A percentile compares a stretch with the other conserved stretches of the same genome.
phyloP scores from a whole-genome alignment of 2,329 filamentous ascomycete species.

The Xylariaceae sp. region DNA sequence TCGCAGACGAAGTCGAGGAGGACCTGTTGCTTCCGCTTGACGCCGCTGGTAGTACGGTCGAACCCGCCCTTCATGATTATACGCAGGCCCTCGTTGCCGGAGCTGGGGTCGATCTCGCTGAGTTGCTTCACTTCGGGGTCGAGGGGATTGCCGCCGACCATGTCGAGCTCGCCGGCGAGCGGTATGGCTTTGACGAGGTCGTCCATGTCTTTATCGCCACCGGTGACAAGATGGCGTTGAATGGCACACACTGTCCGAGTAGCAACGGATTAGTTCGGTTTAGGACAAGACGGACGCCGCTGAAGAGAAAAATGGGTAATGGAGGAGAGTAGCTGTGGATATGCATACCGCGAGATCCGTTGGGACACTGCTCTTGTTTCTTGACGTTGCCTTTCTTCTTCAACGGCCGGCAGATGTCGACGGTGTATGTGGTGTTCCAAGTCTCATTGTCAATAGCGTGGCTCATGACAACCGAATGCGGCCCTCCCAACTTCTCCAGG shows the following conservation, averaged over 20 bases:
- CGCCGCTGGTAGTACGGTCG: slow-evolving; percentile 50
- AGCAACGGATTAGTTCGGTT: not conserved
- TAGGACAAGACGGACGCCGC: no score
- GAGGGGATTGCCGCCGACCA: slow-evolving; percentile 54
- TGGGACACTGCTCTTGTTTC: slow-evolving; percentile 60
- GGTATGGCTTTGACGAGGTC: slow-evolving; percentile 58
- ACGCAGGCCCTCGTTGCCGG: slow-evolving; percentile 66
- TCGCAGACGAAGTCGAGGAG: slow-evolving; percentile 86
- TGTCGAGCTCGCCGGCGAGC: slow-evolving; percentile 68
- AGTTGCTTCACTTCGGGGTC: slow-evolving; percentile 65
- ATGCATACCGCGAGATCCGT: slow-evolving; percentile 67
- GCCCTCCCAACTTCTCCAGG: slow-evolving; percentile 59
- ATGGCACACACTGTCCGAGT: slow-evolving; percentile 72
- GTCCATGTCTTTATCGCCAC: slow-evolving; percentile 45
- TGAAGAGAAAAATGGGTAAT: no score
- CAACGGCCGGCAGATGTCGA: slow-evolving; percentile 71
- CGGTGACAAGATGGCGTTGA: slow-evolving; percentile 50
- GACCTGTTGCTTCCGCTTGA: slow-evolving; percentile 62
- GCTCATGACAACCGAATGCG: slow-evolving; percentile 63
- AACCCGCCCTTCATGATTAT: slow-evolving; percentile 63
- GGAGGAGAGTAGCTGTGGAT: no score
- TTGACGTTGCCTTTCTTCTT: slow-evolving; percentile 55
- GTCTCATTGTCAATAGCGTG: slow-evolving; percentile 49
- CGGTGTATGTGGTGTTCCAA: slow-evolving; percentile 74
- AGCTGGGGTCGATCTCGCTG: slow-evolving; percentile 61